Evolutionary conservation across 78 protist species (phyloP).

Genomic region (Chrysochromulina tobinii): DNA sequence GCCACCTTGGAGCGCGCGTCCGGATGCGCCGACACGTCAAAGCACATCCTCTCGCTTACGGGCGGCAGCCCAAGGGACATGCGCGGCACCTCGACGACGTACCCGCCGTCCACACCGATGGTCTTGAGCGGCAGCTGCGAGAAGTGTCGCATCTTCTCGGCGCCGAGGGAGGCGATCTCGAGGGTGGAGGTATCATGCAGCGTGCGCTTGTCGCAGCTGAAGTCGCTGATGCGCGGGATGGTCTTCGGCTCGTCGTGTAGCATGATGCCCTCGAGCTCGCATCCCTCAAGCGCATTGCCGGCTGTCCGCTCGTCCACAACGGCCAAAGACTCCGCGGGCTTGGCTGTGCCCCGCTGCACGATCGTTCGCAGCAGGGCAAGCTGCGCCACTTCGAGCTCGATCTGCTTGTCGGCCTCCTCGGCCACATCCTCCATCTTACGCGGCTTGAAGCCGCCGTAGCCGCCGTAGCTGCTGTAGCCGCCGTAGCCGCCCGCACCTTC

Average conservation of each 20-base stretch:
- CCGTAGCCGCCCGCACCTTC: neutral
- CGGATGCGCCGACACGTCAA: constrained; percentile 1
- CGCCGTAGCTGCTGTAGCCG: neutral
- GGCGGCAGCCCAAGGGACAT: neutral
- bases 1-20: constrained; percentile 5
- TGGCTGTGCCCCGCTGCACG: no score
- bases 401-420: neutral
- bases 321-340: no score
- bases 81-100: neutral
- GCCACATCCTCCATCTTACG: neutral
- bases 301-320: no score
- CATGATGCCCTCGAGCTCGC: no score
- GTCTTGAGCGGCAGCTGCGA: neutral
- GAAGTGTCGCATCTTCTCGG: neutral
- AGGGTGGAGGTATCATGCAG: no score
- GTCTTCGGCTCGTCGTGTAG: no score
- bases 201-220: no score
- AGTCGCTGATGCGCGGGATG: no score
- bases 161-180: no score
- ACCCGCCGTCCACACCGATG: neutral
- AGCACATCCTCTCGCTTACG: neutral
- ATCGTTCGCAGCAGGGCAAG: no score
- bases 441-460: neutral
- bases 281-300: no score
- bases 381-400: neutral